Base-by-base conservation (phyloP, 1,139 yeast species). In the Suhomyces coccinellae region DNA sequence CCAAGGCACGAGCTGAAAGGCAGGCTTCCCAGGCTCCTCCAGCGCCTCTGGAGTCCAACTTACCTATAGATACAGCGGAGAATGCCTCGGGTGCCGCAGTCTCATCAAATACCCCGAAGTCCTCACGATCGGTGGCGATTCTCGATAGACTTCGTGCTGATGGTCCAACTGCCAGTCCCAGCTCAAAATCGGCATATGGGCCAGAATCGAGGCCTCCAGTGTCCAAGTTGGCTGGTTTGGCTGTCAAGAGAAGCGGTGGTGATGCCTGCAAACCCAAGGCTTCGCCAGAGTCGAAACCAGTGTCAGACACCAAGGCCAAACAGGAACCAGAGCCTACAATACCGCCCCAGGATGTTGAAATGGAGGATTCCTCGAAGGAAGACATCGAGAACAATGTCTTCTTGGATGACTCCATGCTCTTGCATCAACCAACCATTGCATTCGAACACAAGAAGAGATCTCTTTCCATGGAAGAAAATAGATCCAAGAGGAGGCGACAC, bases 1-100 rank as follows among this genome's bases (percentile, higher is more conserved):
- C 83, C 2, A 71, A 69, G 51, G 65, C 72, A 15, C 62, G 79
- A 51, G 67, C 71, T 24, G 51, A 57, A 14, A 36, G 36, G 2
- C 32, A 4, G 26, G 27, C 39, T 6, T 26, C 36, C 3, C 20
- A 13, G 36, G 10, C 8, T 33, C 15, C 14, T 8, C 3, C 24
- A 16, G 13, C 20, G n/a, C 24, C 24, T 9, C 8, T 6, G 24
- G 29, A 10, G 29, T 3, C n/a, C 29, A 10, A 26, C 4, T 5
- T 10, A 8, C 8, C 8, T 3, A 4, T 10, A 26, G 12, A 26
- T 26, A 11, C 12, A 3, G 7, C 28, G 3, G 28, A 26, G 7
- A 11, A 26, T 26, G 7, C 28, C 12, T 31, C 34, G 3, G 3
- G 10, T 7, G 4, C 36, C 6, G 4, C 26, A 2, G 12, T 26